Evolutionary conservation across 2,329 filamentous ascomycete species (phyloP).

Genomic region (Cladosporium colombiae): DNA sequence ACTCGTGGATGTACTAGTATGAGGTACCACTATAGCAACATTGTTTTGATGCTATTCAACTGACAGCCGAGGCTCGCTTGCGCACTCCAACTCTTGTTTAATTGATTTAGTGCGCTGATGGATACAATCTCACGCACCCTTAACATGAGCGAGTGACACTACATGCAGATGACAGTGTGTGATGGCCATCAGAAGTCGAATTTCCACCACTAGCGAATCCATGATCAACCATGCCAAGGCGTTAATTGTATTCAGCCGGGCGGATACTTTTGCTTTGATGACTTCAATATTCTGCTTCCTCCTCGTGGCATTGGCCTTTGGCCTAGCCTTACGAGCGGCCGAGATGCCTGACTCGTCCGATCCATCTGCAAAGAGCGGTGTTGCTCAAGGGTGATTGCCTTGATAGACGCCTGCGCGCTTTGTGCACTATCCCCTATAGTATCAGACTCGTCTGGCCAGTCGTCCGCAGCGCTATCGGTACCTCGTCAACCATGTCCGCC

Average conservation of each 20-base stretch:
- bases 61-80: constrained; percentile 2
- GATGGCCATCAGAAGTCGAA: not conserved
- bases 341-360: not conserved
- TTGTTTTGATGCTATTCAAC: not conserved
- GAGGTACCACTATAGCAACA: not conserved
- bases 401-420: not conserved
- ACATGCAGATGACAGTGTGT: not conserved
- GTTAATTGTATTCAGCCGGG: not conserved
- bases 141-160: not conserved
- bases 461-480: not conserved
- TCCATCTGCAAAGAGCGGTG: not conserved
- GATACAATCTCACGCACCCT: not conserved
- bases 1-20: not conserved
- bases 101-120: not conserved
- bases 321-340: not conserved
- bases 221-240: not conserved
- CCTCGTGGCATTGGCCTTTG: not conserved
- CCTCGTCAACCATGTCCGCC: not conserved
- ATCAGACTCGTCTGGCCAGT: not conserved
- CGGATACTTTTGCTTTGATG: not conserved
- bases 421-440: not conserved
- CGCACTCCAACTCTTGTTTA: not conserved
- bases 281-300: not conserved
- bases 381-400: not conserved
- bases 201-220: constrained; percentile 2